A percentile compares a stretch with the other conserved stretches of the same genome.
These are phyloP conservation scores for Zygosaccharomyces sapae DNA, from an alignment of 1,139 yeast species.

Conservation along the genomic window DNA sequence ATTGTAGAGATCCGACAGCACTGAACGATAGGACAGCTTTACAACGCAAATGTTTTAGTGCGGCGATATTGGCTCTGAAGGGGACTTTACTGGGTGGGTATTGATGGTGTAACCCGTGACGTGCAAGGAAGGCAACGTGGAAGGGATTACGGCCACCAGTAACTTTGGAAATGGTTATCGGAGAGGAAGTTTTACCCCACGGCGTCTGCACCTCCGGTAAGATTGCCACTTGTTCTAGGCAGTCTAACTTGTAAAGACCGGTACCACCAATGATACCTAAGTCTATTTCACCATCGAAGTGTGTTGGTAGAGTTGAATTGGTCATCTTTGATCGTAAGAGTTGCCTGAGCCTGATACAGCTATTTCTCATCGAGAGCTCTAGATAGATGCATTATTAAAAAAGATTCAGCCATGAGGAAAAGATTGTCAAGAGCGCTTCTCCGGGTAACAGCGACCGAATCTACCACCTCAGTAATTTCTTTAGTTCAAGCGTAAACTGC, in stretches of 20 bases:
- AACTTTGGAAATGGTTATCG: constrained; percentile 74
- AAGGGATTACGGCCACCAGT: constrained; percentile 48
- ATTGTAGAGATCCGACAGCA: constrained; percentile 93
- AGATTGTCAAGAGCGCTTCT: too few relatives aligned
- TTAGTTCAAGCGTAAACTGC: too few relatives aligned
- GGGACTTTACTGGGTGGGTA: constrained; percentile 90
- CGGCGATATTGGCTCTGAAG: constrained; percentile 92
- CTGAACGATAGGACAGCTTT: constrained; percentile 86
- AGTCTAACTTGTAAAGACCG: constrained; percentile 82
- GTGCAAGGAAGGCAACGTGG: constrained; percentile 88
- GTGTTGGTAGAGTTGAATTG: constrained; percentile 30
- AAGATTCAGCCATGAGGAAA: too few relatives aligned
- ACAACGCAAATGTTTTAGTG: constrained; percentile 82
- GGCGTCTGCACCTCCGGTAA: constrained; percentile 79
- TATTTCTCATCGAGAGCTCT: constrained; percentile 5
- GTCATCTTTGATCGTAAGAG: constrained; percentile 17
- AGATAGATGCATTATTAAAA: too few relatives aligned
- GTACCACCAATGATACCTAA: constrained; percentile 96
- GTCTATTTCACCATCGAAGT: constrained; percentile 55
- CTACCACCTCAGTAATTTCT: too few relatives aligned
- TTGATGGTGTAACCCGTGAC: constrained; percentile 91
- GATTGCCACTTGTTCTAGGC: constrained; percentile 80
- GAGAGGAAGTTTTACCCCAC: constrained; percentile 95
- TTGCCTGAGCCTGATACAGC: neutral
- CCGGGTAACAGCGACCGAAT: too few relatives aligned